Percentiles rank a stretch among this genome's conserved stretches.
phyloP scores from a whole-genome alignment of 2,329 filamentous ascomycete species.

The Calonectria ilicicola region DNA sequence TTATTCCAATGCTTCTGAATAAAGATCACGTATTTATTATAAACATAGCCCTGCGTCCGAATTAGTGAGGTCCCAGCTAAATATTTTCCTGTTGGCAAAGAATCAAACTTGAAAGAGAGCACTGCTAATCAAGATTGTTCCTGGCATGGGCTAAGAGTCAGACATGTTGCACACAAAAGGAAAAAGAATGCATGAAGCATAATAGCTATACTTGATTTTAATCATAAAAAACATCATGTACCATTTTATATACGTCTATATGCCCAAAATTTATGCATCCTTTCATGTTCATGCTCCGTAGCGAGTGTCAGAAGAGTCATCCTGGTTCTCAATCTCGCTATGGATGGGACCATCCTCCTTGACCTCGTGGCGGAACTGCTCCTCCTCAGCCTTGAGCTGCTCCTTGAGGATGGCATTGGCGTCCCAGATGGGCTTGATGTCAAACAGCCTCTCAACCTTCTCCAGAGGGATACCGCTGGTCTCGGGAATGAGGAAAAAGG shows the following conservation, averaged over 20 bases:
- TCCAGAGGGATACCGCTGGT: slow-evolving; percentile 66
- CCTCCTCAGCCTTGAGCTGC: slow-evolving; percentile 31
- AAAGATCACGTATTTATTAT: no score
- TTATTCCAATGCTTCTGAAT: background rate
- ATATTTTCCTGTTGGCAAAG: background rate
- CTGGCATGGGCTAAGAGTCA: background rate
- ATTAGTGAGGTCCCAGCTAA: background rate
- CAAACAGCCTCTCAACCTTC: slow-evolving; percentile 62
- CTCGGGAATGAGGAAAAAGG: slow-evolving; percentile 64
- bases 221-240: background rate
- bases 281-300: background rate
- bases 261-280: background rate
- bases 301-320: slow-evolving; percentile 9
- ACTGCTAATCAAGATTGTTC: no score
- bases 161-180: background rate
- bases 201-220: background rate
- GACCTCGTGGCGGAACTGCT: slow-evolving; percentile 37
- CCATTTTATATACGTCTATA: background rate
- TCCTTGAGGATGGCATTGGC: slow-evolving; percentile 35
- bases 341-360: slow-evolving; percentile 26
- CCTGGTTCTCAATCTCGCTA: slow-evolving; percentile 17
- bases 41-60: background rate
- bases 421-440: slow-evolving; percentile 44
- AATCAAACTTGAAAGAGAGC: background rate
- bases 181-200: background rate